A percentile compares a stretch with the other conserved stretches of the same genome.
phyloP scores from a whole-genome alignment of 148 eudicot species.

The Fallopia convolvulus region DNA sequence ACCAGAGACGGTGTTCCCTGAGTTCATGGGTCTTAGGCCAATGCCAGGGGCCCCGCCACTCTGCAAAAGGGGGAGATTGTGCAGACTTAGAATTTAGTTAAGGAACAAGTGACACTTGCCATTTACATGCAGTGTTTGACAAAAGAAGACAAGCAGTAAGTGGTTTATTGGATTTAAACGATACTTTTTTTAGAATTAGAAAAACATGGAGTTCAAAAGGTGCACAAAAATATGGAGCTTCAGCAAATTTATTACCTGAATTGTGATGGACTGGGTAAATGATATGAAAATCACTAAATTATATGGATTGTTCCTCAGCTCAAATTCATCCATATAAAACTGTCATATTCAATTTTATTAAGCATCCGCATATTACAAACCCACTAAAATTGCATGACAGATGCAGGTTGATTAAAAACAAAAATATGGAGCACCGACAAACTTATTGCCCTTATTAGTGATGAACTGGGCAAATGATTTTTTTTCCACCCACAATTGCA shows the following conservation, averaged over 20 bases:
- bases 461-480: not conserved
- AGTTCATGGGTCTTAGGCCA: slow-evolving; percentile 41
- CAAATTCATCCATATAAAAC: no score
- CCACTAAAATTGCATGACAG: not conserved
- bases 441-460: no score
- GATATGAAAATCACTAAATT: no score
- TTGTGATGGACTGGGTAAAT: no score
- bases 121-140: not conserved
- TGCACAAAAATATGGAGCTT: not conserved
- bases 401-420: not conserved
- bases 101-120: not conserved
- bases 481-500: not conserved
- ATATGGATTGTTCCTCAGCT: no score
- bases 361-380: not conserved
- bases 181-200: no score
- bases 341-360: not conserved
- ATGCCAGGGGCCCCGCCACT: slow-evolving; percentile 34
- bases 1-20: slow-evolving; percentile 34
- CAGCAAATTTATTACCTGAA: not conserved
- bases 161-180: not conserved
- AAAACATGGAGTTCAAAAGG: not conserved
- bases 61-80: not conserved
- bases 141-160: not conserved
- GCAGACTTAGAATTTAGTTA: not conserved
- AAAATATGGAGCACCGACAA: no score